These are phyloP conservation scores for Morella rubra DNA, from an alignment of 306 rosid genomes.

Conservation along the genomic window DNA sequence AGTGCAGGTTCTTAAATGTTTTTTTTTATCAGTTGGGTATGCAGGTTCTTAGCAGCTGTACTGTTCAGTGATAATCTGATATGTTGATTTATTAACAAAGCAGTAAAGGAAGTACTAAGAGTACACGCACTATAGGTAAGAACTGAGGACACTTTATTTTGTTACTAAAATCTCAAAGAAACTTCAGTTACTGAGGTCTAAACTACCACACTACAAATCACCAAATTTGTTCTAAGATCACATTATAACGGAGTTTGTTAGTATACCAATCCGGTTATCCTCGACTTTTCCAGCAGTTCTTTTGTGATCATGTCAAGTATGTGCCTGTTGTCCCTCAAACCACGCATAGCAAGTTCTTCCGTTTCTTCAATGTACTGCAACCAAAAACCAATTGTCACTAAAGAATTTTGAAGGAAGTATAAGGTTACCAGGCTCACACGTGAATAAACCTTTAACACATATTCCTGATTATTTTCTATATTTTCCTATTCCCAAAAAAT, in stretches of 20 bases:
- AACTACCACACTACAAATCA: background rate
- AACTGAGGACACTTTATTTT: background rate
- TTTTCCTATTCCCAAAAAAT: background rate
- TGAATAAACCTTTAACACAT: background rate
- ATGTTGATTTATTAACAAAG: background rate
- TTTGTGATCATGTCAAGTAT: conserved; percentile 69
- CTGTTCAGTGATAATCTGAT: background rate
- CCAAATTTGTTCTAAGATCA: background rate
- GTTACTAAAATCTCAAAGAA: background rate
- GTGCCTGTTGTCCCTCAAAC: conserved; percentile 73
- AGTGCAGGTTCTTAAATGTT: background rate
- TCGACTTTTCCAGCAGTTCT: conserved; percentile 78
- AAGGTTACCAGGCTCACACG: conserved; percentile 10
- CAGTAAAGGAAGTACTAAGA: background rate
- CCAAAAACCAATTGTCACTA: conserved; percentile 19
- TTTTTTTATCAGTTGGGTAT: too few species aligned
- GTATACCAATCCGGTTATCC: conserved; percentile 89
- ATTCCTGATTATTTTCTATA: background rate
- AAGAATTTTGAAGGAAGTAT: conserved; percentile 4
- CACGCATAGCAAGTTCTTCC: conserved; percentile 84
- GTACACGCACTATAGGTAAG: background rate
- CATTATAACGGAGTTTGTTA: background rate
- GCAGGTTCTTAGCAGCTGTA: background rate
- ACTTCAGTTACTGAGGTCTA: background rate
- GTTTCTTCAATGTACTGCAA: conserved; percentile 93